Evolutionary conservation across 169 alveolate genomes (phyloP).

Genomic region (Babesia ovata): DNA sequence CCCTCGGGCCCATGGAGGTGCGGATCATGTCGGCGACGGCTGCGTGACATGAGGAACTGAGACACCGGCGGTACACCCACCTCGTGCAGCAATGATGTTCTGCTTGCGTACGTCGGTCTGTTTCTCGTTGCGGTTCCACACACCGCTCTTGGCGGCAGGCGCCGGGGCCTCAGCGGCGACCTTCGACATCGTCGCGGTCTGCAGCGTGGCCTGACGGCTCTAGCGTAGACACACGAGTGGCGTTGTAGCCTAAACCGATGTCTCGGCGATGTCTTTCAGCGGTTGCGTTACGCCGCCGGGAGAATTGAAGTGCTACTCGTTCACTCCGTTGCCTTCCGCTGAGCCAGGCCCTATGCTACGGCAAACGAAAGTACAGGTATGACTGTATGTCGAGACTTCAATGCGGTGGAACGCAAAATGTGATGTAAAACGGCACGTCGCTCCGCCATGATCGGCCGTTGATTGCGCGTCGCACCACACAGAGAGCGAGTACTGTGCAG

Average conservation of each 20-base stretch:
- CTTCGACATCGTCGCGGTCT: conserved; percentile 7
- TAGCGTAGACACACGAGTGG: neutral
- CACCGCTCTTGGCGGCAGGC: conserved; percentile 61
- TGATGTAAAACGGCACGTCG: conserved; percentile 11
- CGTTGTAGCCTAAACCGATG: neutral
- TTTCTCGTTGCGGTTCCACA: conserved; percentile 77
- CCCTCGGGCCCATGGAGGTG: conserved; percentile 99
- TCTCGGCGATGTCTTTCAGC: neutral
- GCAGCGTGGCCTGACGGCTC: neutral
- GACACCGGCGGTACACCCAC: conserved; percentile 39
- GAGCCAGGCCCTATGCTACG: neutral
- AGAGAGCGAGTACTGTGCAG: neutral
- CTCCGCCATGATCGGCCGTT: conserved; percentile 10
- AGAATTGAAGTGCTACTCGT: neutral
- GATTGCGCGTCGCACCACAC: conserved; percentile 47
- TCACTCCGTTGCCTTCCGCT: conserved; percentile 21
- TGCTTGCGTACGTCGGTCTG: conserved; percentile 80
- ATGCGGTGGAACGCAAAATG: neutral
- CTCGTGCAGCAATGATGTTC: conserved; percentile 86
- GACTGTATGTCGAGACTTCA: too few species aligned
- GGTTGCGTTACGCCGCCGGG: neutral
- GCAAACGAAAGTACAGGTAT: neutral
- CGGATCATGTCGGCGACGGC: conserved; percentile 97
- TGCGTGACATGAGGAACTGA: conserved; percentile 18
- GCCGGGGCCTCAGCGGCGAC: conserved; percentile 63